Percentiles rank a stretch among this genome's conserved stretches.
Conservation (phyloP, 306 rosid genomes). For the Fragaria nilgerrensis region DNA sequence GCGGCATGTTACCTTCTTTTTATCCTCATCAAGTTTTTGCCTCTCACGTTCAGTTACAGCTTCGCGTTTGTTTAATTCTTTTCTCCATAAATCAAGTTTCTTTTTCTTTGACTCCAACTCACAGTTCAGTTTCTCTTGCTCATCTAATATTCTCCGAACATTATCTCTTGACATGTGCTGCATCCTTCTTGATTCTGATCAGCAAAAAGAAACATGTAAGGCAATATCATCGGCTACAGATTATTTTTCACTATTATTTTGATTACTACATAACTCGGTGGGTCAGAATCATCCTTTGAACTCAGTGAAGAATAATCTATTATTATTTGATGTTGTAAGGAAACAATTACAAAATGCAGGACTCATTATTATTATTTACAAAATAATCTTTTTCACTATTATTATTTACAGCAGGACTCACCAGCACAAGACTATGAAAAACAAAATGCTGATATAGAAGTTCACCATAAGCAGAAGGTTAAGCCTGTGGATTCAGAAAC, state of each 20-base stretch:
- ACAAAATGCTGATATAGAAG: neutral
- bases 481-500: neutral
- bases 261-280: neutral
- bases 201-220: constrained; percentile 12
- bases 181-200: constrained; percentile 70
- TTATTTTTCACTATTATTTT: neutral
- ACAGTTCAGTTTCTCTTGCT: constrained; percentile 69
- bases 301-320: neutral
- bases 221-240: neutral
- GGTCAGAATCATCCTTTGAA: neutral
- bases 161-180: constrained; percentile 66
- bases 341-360: neutral
- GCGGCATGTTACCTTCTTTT: constrained; percentile 55
- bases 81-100: constrained; percentile 84
- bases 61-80: constrained; percentile 81
- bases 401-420: neutral
- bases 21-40: constrained; percentile 85
- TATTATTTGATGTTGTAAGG: neutral
- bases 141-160: constrained; percentile 66
- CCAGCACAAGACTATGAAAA: neutral
- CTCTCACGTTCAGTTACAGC: constrained; percentile 81
- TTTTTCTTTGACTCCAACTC: constrained; percentile 74
- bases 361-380: too few relatives aligned
- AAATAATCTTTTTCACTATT: too few relatives aligned
- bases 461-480: neutral